These are phyloP conservation scores for Cydonia oblonga DNA, from an alignment of 331 rosid genomes.

Conservation along the genomic window DNA sequence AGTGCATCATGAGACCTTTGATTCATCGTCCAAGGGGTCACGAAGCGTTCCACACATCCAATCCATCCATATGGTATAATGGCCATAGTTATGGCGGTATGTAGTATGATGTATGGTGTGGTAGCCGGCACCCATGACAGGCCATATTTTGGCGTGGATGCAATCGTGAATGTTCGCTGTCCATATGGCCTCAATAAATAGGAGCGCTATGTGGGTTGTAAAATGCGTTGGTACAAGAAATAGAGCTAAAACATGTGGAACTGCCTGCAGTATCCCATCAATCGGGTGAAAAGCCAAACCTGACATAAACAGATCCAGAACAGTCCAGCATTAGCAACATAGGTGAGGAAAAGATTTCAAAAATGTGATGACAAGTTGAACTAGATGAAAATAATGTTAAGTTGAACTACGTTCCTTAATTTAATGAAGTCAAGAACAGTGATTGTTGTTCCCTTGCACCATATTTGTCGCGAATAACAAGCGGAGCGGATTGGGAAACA, in stretches of 20 bases:
- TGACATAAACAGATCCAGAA: constrained; percentile 22
- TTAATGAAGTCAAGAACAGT: background rate
- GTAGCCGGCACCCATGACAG: constrained; percentile 95
- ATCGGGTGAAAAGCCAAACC: constrained; percentile 94
- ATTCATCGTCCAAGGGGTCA: constrained; percentile 45
- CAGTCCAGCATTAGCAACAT: background rate
- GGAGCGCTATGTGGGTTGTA: constrained; percentile 43
- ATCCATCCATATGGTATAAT: constrained; percentile 83
- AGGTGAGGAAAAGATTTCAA: background rate
- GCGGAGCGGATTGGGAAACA: background rate
- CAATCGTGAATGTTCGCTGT: constrained; percentile 88
- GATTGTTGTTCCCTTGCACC: background rate
- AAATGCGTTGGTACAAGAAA: constrained; percentile 69
- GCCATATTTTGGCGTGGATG: constrained; percentile 70
- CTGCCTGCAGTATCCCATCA: constrained; percentile 85
- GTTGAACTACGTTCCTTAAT: background rate
- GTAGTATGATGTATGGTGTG: constrained; percentile 96
- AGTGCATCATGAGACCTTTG: constrained; percentile 33
- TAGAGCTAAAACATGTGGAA: constrained; percentile 52
- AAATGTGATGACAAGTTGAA: background rate
- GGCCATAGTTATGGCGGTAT: constrained; percentile 81
- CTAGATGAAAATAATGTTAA: background rate
- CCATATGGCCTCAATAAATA: constrained; percentile 74
- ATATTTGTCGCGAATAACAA: background rate
- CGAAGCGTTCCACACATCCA: constrained; percentile 92